A percentile compares a stretch with the other conserved stretches of the same genome.
phyloP scores from a whole-genome alignment of 1,284 basidiomycete species.

The Xanthoconium separans region DNA sequence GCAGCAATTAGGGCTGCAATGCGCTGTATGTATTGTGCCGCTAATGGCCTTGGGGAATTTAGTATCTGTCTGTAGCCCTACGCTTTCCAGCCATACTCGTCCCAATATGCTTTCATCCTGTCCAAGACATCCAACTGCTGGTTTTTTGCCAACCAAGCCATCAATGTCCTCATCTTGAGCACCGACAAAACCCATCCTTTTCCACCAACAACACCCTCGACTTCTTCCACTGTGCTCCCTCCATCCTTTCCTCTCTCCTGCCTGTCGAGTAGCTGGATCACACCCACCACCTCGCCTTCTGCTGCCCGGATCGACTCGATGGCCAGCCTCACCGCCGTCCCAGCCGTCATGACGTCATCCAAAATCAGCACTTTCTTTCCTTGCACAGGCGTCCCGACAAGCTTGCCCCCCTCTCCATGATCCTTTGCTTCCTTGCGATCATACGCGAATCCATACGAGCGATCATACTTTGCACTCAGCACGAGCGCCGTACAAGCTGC shows the following conservation, averaged over 20 bases:
- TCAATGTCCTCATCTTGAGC: conserved; percentile 84
- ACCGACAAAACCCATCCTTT: conserved; percentile 69
- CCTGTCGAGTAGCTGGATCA: conserved; percentile 88
- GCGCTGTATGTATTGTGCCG: neutral
- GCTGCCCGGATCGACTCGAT: conserved; percentile 68
- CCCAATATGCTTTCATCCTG: conserved; percentile 80
- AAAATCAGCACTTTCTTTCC: conserved; percentile 85
- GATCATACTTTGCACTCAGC: conserved; percentile 64
- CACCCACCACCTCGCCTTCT: conserved; percentile 83
- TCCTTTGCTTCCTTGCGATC: conserved; percentile 96
- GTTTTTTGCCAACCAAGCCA: conserved; percentile 76
- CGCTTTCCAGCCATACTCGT: conserved; percentile 71
- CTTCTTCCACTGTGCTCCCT: conserved; percentile 76
- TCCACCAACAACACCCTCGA: conserved; percentile 75
- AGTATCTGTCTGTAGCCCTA: conserved; percentile 8
- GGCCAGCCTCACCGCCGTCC: conserved; percentile 86
- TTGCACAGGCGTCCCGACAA: conserved; percentile 83
- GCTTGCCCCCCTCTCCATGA: conserved; percentile 94
- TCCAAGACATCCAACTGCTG: conserved; percentile 66
- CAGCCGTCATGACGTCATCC: conserved; percentile 97
- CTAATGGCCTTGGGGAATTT: neutral
- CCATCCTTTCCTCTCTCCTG: conserved; percentile 83
- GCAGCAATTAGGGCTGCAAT: conserved; percentile 12
- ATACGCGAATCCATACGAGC: conserved; percentile 82
- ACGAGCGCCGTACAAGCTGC: conserved; percentile 86